Base-by-base conservation (phyloP, 495 filamentous ascomycete species). In the Penicillium canariense region DNA sequence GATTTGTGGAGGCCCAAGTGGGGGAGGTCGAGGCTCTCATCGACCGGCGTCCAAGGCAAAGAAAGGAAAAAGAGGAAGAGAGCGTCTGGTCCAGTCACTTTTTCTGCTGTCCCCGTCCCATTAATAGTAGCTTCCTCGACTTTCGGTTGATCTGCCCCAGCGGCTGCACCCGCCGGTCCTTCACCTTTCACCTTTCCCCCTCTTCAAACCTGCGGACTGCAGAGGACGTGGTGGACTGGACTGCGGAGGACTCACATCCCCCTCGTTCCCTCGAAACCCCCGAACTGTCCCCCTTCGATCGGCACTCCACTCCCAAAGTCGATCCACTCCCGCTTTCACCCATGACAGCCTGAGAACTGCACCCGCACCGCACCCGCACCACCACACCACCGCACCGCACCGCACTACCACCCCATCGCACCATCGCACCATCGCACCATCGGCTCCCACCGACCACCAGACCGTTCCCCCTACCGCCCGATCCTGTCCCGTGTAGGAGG, bases 11-110 rank as follows among this genome's bases (percentile, higher is more conserved):
- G 52, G 45, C 25, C 36, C 14, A 20, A 46, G 43, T 50, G 55
- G 56, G 46, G 50, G 23, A 50, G 62, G 62, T 60, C 67, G 67
- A 68, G 66, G 67, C 68, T 68, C 62, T 55, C 62, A 65, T 71
- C 53, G 69, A 65, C 60, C 62, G 55, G 39, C 45, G 43, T 38
- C 42, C 18, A 55, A 47, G 23, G 35, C 11, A 49, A 28, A 40
- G 45, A 39, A 42, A 40, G 11, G 14, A 43, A 26, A 12, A 7
- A 12, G 42, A 28, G 17, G 40, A 44, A 44, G 7, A n/a, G 20
- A 28, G n/a, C n/a, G n/a, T n/a, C n/a, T n/a, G n/a, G n/a, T n/a
- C n/a, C n/a, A n/a, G n/a, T n/a, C n/a, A n/a, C n/a, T n/a, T n/a
- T n/a, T n/a, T n/a, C n/a, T n/a, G n/a, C n/a, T n/a, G n/a, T n/a